A percentile compares a stretch with the other conserved stretches of the same genome.
Evolutionary conservation across 257 asterid species (phyloP).

Genomic region (Linaria vulgaris): DNA sequence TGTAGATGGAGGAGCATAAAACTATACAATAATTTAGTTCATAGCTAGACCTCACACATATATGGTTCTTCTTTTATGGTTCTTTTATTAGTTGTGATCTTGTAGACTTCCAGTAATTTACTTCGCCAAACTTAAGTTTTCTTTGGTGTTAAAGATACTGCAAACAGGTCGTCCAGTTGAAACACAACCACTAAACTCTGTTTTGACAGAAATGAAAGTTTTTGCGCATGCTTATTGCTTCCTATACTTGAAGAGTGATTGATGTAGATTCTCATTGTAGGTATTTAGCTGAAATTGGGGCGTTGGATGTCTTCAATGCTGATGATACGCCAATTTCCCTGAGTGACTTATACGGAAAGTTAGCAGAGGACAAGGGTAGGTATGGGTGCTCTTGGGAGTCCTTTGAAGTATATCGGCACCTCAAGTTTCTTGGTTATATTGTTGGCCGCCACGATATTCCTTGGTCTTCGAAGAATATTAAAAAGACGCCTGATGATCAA

Average conservation of each 20-base stretch:
- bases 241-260: slow-evolving; percentile 19
- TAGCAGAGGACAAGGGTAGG: slow-evolving; percentile 42
- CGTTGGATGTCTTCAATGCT: slow-evolving; percentile 41
- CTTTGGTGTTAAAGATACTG: not conserved
- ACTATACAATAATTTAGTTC: no score
- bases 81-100: not conserved
- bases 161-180: not conserved
- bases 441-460: slow-evolving; percentile 65
- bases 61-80: not conserved
- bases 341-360: slow-evolving; percentile 46
- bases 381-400: slow-evolving; percentile 69
- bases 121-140: not conserved
- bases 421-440: slow-evolving; percentile 81
- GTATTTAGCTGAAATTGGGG: slow-evolving; percentile 78
- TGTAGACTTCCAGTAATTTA: not conserved
- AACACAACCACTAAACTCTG: not conserved
- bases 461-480: slow-evolving; percentile 57
- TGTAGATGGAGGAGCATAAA: no score
- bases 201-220: not conserved
- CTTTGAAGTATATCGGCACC: slow-evolving; percentile 68
- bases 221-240: not conserved
- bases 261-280: slow-evolving; percentile 34
- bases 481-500: slow-evolving; percentile 13
- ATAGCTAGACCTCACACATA: not conserved
- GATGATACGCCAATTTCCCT: slow-evolving; percentile 43